Conservation (phyloP, 371 early-diverging fungal species). For the Mucor saturninus region DNA sequence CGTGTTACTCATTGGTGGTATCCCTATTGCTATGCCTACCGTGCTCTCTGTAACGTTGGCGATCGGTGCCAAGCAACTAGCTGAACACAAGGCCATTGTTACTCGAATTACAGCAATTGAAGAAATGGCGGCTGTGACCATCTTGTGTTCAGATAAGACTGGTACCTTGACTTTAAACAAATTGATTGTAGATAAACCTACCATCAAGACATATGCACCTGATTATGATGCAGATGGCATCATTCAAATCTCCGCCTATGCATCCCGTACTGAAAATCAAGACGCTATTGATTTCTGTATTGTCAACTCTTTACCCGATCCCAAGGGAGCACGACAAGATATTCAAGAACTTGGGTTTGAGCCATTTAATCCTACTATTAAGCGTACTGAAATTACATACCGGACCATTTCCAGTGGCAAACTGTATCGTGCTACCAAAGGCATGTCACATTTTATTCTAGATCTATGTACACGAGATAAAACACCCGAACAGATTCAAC, state of each 20-base stretch:
- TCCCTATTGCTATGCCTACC: conserved; percentile 76
- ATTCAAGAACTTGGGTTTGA: conserved; percentile 67
- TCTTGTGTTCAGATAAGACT: conserved; percentile 93
- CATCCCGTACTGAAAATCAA: conserved; percentile 66
- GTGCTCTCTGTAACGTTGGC: conserved; percentile 91
- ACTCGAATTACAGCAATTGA: conserved; percentile 83
- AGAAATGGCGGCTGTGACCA: conserved; percentile 85
- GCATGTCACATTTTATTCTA: conserved; percentile 68
- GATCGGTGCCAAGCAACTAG: conserved; percentile 88
- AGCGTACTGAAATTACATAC: conserved; percentile 80
- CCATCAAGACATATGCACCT: conserved; percentile 56
- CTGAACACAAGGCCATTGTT: conserved; percentile 88
- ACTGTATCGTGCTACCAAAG: conserved; percentile 64
- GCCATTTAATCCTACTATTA: conserved; percentile 83
- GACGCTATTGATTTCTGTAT: conserved; percentile 73
- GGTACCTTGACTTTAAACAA: conserved; percentile 92
- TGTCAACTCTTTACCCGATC: conserved; percentile 61
- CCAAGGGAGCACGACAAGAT: conserved; percentile 53
- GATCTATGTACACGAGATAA: conserved; percentile 67
- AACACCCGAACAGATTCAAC: conserved; percentile 49
- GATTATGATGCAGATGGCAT: conserved; percentile 52
- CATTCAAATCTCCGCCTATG: conserved; percentile 62
- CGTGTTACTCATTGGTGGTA: conserved; percentile 71
- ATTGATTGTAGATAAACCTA: conserved; percentile 67
- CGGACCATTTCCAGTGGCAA: conserved; percentile 58